These are phyloP conservation scores for Lipomyces chichibuensis DNA, from an alignment of 805 yeast genomes.

Conservation along the genomic window DNA sequence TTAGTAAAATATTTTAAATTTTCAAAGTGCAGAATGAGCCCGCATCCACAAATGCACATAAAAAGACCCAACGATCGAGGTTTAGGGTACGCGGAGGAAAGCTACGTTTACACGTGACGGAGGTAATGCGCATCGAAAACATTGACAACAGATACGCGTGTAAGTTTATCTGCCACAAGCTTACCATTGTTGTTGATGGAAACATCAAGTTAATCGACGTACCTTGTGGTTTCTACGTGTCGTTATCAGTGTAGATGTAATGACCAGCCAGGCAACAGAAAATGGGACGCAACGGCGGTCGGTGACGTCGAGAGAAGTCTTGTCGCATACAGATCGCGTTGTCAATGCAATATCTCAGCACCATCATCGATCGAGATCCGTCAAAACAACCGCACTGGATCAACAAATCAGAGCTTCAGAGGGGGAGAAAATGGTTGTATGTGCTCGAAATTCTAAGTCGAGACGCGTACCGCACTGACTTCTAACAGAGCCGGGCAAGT, in stretches of 20 bases:
- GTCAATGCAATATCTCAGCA: conserved; percentile 15
- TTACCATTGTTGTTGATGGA: not conserved
- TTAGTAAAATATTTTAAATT: too few relatives aligned
- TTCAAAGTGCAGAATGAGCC: too few relatives aligned
- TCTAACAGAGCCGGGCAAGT: conserved; percentile 7
- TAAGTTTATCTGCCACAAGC: not conserved
- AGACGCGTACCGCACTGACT: not conserved
- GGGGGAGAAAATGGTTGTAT: not conserved
- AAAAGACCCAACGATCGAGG: too few relatives aligned
- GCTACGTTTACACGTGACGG: too few relatives aligned
- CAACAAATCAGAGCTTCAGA: not conserved
- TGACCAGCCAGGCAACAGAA: not conserved
- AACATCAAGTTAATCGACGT: not conserved
- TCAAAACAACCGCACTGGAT: not conserved
- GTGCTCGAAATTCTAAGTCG: not conserved
- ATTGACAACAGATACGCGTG: too few relatives aligned
- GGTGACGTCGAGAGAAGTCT: conserved; percentile 11
- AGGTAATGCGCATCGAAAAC: too few relatives aligned
- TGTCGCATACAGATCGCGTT: conserved; percentile 28
- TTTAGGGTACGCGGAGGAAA: too few relatives aligned
- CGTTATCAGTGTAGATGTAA: not conserved
- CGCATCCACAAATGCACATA: too few relatives aligned
- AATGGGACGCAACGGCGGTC: conserved; percentile 2
- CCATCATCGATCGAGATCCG: not conserved
- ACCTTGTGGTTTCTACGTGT: not conserved